A percentile compares a stretch with the other conserved stretches of the same genome.
phyloP scores from a whole-genome alignment of 1,139 yeast species.

The Yamadazyma aaseri region DNA sequence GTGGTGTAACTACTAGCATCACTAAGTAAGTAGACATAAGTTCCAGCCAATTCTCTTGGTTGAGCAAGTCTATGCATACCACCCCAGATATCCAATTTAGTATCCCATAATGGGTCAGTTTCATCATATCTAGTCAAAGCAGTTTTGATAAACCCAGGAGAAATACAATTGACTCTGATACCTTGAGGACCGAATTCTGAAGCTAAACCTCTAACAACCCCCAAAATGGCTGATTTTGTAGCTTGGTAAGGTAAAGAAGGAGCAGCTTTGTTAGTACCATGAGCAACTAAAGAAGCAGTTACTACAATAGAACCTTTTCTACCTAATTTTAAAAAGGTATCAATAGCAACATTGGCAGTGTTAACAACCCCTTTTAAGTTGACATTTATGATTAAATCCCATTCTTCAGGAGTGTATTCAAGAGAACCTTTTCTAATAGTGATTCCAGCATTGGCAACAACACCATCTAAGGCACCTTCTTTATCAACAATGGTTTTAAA shows the following conservation, averaged over 20 bases:
- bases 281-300: slow-evolving; percentile 60
- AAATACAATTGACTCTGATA: slow-evolving; percentile 47
- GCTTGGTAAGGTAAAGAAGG: slow-evolving; percentile 39
- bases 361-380: slow-evolving; percentile 57
- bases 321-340: slow-evolving; percentile 20
- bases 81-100: slow-evolving; percentile 27
- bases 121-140: slow-evolving; percentile 42
- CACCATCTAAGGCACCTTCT: slow-evolving; percentile 69
- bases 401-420: slow-evolving; percentile 42
- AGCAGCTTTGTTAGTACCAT: slow-evolving; percentile 54
- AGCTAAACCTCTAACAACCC: slow-evolving; percentile 51
- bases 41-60: slow-evolving; percentile 38
- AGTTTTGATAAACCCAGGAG: slow-evolving; percentile 54
- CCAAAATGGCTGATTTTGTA: slow-evolving; percentile 55
- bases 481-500: slow-evolving; percentile 56
- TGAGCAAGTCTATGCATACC: slow-evolving; percentile 29
- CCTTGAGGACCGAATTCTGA: slow-evolving; percentile 53
- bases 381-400: slow-evolving; percentile 49
- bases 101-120: slow-evolving; percentile 33
- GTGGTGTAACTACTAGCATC: slow-evolving; percentile 41
- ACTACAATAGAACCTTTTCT: slow-evolving; percentile 54
- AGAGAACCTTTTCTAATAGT: slow-evolving; percentile 73
- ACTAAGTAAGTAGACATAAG: slow-evolving; percentile 37
- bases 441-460: slow-evolving; percentile 85
- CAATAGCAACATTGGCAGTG: slow-evolving; percentile 49